These are phyloP conservation scores for Aspergillus neoniger DNA, from an alignment of 2,329 filamentous ascomycete genomes.

Conservation along the genomic window DNA sequence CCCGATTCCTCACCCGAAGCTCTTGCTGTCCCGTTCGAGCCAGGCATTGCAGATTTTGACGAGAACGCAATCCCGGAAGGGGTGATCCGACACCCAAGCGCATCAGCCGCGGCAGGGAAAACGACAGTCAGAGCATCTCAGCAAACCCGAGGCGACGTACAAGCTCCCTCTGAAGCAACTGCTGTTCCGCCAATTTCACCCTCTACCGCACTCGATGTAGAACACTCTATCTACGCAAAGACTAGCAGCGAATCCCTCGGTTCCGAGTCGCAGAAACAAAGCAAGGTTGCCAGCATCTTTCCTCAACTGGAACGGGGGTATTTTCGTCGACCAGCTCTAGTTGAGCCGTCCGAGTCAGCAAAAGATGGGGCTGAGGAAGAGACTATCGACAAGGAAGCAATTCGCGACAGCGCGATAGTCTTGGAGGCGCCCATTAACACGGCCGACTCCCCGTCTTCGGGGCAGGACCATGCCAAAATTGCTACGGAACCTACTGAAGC, in stretches of 20 bases:
- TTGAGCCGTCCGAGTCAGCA: conserved; percentile 27
- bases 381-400: conserved; percentile 32
- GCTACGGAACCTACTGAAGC: conserved; percentile 7
- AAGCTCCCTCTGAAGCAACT: neutral
- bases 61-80: conserved; percentile 30
- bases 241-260: conserved; percentile 18
- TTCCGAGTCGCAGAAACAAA: conserved; percentile 21
- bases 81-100: conserved; percentile 18
- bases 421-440: conserved; percentile 45
- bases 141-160: conserved; percentile 14
- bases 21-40: conserved; percentile 23
- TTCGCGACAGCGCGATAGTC: conserved; percentile 50
- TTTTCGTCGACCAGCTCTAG: conserved; percentile 30
- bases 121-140: conserved; percentile 28
- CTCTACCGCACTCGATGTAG: conserved; percentile 13
- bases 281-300: conserved; percentile 38
- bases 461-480: conserved; percentile 14
- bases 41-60: conserved; percentile 32
- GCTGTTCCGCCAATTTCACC: neutral
- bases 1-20: conserved; percentile 27
- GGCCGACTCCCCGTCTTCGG: conserved; percentile 23
- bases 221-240: conserved; percentile 11
- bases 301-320: conserved; percentile 38
- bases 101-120: conserved; percentile 23
- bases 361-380: conserved; percentile 46